A percentile compares a stretch with the other conserved stretches of the same genome.
Conservation (phyloP, 139 green algal species). For the Chlamydomonas schloesseri region DNA sequence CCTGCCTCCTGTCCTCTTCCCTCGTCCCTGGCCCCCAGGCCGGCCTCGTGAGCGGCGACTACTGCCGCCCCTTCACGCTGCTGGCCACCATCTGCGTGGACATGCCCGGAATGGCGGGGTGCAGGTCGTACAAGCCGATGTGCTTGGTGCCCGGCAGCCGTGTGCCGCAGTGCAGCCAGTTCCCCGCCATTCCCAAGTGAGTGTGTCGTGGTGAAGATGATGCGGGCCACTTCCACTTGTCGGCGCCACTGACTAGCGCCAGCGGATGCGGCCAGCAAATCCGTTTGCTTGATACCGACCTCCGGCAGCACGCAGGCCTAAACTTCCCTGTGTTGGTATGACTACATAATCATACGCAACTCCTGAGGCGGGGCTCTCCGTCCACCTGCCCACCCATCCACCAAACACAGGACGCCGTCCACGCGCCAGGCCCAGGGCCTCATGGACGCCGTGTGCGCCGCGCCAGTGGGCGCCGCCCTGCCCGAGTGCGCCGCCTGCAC, state of each 20-base stretch:
- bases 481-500: background rate
- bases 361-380: too few species aligned
- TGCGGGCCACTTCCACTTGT: too few species aligned
- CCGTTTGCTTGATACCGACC: too few species aligned
- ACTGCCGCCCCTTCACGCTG: conserved; percentile 23
- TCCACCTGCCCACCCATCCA: too few species aligned
- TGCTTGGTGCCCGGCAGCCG: background rate
- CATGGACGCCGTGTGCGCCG: background rate
- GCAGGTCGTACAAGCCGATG: conserved; percentile 13
- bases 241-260: too few species aligned
- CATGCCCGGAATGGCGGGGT: conserved; percentile 40
- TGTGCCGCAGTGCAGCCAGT: conserved; percentile 9
- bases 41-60: conserved; percentile 9
- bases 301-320: too few species aligned
- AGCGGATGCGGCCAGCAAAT: too few species aligned
- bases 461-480: background rate
- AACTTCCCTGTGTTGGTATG: too few species aligned
- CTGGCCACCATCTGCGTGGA: conserved; percentile 42
- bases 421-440: background rate
- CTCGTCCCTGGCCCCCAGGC: too few species aligned
- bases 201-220: too few species aligned
- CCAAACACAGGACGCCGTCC: conserved; percentile 3
- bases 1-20: too few species aligned
- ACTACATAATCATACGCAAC: too few species aligned
- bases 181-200: conserved; percentile 44